Evolutionary conservation across 306 rosid species (phyloP), one percentile per base, ranked within the genome.

Genomic region (Phaseolus lunatus): DNA sequence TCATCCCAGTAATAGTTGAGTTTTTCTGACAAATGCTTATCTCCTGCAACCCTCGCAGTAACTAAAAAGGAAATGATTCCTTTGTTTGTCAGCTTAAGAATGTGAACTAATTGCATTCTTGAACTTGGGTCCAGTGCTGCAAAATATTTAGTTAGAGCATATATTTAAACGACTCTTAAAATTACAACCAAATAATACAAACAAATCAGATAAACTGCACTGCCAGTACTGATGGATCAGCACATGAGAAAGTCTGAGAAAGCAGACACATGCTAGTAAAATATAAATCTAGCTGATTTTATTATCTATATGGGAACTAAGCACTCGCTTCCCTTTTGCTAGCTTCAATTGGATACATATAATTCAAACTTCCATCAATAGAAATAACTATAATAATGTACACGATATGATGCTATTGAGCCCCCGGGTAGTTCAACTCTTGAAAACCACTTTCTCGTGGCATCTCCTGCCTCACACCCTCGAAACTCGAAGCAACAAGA

Each of bases 361-460:
- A 22, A n/a, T 22, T 22, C 53, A 41, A 72, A 54, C 22, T 39
- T 72, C 43, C 62, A 71, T 0, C 20, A 22, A 37, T 58, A 29
- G 62, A 39, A 9, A 26, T 69, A 33, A 39, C 9, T 54, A n/a
- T n/a, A 66, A 50, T 33, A 16, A 73, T 73, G 64, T 73, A 73
- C 78, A 57, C 9, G 15, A 43, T 43, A 43, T 43, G 0, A 33
- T 23, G 33, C 70, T 66, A 76, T 76, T 77, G 85, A 14, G 49
- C 81, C 65, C 48, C 68, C 12, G 54, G 73, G 80, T 84, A 83
- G 73, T 81, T 79, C 76, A 84, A 68, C 66, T 84, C 86, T 57
- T 79, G 56, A 70, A 86, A 82, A 80, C 35, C 79, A 59, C 76
- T 81, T 80, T 73, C 83, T 63, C 80, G 80, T 18, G 81, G 58